Evolutionary conservation across 495 filamentous ascomycete species (phyloP), one percentile per base, ranked within the genome.

Genomic region (Collariella sp.): DNA sequence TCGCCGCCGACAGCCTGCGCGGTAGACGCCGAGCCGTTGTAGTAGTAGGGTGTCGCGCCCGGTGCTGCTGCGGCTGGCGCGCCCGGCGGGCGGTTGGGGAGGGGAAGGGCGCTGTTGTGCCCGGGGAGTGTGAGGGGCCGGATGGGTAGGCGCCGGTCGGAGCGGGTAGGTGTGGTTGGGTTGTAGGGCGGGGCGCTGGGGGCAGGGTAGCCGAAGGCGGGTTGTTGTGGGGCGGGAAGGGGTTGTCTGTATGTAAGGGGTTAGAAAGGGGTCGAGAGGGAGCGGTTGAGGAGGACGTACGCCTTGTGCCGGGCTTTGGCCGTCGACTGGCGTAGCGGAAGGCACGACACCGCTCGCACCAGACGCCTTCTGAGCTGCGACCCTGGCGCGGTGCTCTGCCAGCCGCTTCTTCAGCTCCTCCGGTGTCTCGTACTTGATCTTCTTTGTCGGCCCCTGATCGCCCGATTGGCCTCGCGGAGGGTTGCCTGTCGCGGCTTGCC

Each of bases 331-430:
- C 19, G 75, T 74, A 18, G 76, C 76, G 19, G 83, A 79, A 10
- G 47, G 48, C 9, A 53, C 24, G 31, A 23, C 59, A n/a, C 67
- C 65, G 43, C 51, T 66, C 4, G 58, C 58, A 3, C 56, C 69
- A 10, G 65, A 67, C 23, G 73, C 72, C 64, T 79, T 79, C 57
- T 85, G 83, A 7, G 75, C 71, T 19, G 81, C 79, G 50, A 79
- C 73, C 64, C 81, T 83, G 1, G 87, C 86, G 54, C 85, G 86
- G 57, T 90, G 85, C 60, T 87, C 88, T 42, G 87, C 87, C 43
- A 95, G 63, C 50, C 89, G 79, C 75, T 84, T 85, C 76, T 90
- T 91, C 59, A 95, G 65, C 61, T 94, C 88, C 12, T 83, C 82
- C 0, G 84, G 68, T 15, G 79, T 78, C 59, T 93, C 89, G 23